Evolutionary conservation across 192 early-diverging fungal species (phyloP), one percentile per base, ranked within the genome.

Genomic region (Cladochytrium replicatum): DNA sequence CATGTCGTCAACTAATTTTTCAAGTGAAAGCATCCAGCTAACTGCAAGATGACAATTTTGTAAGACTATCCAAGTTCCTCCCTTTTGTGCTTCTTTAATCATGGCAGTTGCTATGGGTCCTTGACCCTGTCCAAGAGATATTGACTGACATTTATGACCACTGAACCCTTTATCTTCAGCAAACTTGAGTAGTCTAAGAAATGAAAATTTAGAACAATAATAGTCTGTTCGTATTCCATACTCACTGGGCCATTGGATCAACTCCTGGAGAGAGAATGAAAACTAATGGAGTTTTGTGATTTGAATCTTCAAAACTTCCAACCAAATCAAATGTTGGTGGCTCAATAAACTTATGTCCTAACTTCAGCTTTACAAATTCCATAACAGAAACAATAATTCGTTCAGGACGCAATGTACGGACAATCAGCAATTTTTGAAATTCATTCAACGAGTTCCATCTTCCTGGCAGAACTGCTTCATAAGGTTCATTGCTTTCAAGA

Each of bases 11-110:
- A 75, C 66, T 42, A 80, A 73, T 48, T 81, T 80, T 55, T 80
- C 75, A 19, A 79, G 55, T 0, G 59, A 48, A 4, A 43, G 58
- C 15, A 80, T 50, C 77, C 77, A 80, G 47, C 67, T 69, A 39
- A 79, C 71, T 1, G 78, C 78, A 29, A 81, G 50, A 49, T 81
- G 78, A 45, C 78, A 81, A 60, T 81, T 81, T 56, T 81, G 78
- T 11, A 81, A 58, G 1, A 81, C 76, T 6, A 80, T 71, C 77
- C 77, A 80, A 8, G 74, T 73, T 23, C 77, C 77, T 4, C 46
- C 63, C 32, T 61, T 61, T 58, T 77, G 71, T 4, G 75, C 77
- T 9, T 77, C 69, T 50, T 71, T 69, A 41, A 80, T 77, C 77
- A 80, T 80, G 28, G 49, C 29, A 0, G 72, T 67, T 2, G 77